Base-by-base conservation (phyloP, 805 yeast species). In the Cyberlindnera veronae region DNA sequence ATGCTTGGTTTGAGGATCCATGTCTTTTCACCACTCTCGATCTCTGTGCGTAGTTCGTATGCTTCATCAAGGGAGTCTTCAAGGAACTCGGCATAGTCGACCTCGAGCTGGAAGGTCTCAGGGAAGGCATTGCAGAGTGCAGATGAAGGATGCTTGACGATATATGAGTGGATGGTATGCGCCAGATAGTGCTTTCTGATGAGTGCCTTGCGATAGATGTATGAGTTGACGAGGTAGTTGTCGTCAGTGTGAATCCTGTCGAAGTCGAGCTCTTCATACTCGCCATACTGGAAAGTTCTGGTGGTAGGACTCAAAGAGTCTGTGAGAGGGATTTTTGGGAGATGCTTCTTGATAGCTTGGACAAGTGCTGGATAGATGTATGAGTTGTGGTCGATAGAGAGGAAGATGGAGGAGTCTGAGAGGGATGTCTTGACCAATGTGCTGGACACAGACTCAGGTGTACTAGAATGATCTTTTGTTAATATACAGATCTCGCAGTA, bases 1-100 rank as follows among this genome's bases (percentile, higher is more conserved):
- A 93, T 89, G 48, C 95, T 81, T 13, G 99, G 99, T 58, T 93
- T 93, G 58, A 93, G 70, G 28, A 93, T 93, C 90, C 95, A 91
- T 34, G 82, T 76, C 49, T 74, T 77, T 14, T 68, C 71, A 12
- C 76, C 77, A 10, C 62, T 59, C 44, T 81, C 82, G 24, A 93
- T 66, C 50, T 84, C 96, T 38, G 82, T 83, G 43, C 95, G 67
- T 36, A 93, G 68, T 56, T 91, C 99, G 67, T 84, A 90, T 28
- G 85, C 81, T 54, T 93, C 99, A 60, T 91, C 98, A 33, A 93
- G 68, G 0, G 96, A 75, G 58, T 93, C 99, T 53, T 93, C 98
- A 36, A 93, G 66, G 53, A 93, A 93, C 60, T 93, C 99, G 1
- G 98, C 97, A 62, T 87, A 93, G 54, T 91, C 98, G 17, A 93